phyloP scores from a whole-genome alignment of 1,284 basidiomycete genomes.

The Heterobasidion occidentale region DNA sequence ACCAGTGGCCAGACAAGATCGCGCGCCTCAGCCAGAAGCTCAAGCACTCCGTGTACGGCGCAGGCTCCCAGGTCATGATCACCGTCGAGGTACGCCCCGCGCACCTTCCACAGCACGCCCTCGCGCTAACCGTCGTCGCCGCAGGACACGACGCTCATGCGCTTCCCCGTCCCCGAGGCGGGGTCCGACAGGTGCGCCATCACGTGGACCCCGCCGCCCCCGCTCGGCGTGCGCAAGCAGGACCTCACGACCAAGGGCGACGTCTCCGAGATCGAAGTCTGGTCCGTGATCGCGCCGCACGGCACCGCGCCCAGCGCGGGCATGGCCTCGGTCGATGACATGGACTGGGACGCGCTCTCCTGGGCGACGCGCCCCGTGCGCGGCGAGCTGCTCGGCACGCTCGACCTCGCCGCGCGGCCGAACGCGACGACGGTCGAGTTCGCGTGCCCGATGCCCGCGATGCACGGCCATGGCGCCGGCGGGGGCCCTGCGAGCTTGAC shows the following conservation, averaged over 20 bases:
- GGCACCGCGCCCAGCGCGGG: background rate
- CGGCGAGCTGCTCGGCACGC: background rate
- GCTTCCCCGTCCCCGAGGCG: background rate
- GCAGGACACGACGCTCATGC: background rate
- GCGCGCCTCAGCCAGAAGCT: background rate
- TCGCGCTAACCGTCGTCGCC: background rate
- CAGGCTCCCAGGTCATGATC: background rate
- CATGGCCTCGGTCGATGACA: background rate
- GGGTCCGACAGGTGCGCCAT: background rate
- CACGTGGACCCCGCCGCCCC: background rate
- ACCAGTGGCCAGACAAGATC: background rate
- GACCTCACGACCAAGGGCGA: background rate
- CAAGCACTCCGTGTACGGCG: background rate
- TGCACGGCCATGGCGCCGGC: too few species aligned
- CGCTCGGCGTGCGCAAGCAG: background rate
- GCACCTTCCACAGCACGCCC: background rate
- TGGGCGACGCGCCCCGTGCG: background rate
- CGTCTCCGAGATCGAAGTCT: background rate
- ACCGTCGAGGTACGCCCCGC: background rate
- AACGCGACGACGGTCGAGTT: conserved; percentile 1
- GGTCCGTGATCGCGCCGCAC: background rate
- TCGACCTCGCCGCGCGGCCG: background rate
- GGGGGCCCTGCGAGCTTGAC: background rate
- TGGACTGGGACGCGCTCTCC: background rate
- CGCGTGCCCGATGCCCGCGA: background rate